These are phyloP conservation scores for Barnettozyma vustinii DNA, from an alignment of 805 yeast species.

Conservation along the genomic window DNA sequence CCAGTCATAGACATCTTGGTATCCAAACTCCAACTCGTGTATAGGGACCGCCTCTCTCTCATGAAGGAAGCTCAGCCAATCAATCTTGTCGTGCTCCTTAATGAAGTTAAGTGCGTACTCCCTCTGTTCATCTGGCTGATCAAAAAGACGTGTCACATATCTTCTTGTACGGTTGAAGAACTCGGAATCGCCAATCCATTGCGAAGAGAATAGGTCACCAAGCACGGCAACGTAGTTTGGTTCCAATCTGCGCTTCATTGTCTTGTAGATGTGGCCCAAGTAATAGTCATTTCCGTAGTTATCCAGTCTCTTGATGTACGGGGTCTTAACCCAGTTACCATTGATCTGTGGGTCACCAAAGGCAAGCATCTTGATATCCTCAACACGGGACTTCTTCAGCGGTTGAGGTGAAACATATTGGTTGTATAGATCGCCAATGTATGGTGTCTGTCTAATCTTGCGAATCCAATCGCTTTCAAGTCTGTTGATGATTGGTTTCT, in stretches of 20 bases:
- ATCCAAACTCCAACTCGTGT: slow-evolving; percentile 42
- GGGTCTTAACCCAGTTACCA: slow-evolving; percentile 73
- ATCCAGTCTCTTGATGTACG: slow-evolving; percentile 70
- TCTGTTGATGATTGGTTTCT: slow-evolving; percentile 15
- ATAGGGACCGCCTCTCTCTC: slow-evolving; percentile 26
- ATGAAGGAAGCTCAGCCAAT: slow-evolving; percentile 45
- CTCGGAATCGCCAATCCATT: slow-evolving; percentile 90
- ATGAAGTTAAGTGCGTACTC: slow-evolving; percentile 43
- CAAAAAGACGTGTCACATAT: slow-evolving; percentile 64
- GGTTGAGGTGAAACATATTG: slow-evolving; percentile 24
- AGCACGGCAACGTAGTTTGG: slow-evolving; percentile 85
- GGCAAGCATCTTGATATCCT: slow-evolving; percentile 63
- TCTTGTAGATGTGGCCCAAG: slow-evolving; percentile 73
- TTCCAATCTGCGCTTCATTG: slow-evolving; percentile 53
- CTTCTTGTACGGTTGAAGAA: slow-evolving; percentile 75
- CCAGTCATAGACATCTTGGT: slow-evolving; percentile 67
- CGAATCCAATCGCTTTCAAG: slow-evolving; percentile 8
- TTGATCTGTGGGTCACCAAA: slow-evolving; percentile 98
- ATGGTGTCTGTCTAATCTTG: slow-evolving; percentile 14
- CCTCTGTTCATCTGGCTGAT: slow-evolving; percentile 48
- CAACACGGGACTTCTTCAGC: slow-evolving; percentile 16
- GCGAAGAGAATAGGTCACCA: slow-evolving; percentile 91
- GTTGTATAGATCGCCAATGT: slow-evolving; percentile 20
- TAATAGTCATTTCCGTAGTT: slow-evolving; percentile 87
- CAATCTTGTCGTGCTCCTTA: slow-evolving; percentile 45